phyloP scores from a whole-genome alignment of 805 yeast genomes.

The Lipomyces spencermartinsiae region DNA sequence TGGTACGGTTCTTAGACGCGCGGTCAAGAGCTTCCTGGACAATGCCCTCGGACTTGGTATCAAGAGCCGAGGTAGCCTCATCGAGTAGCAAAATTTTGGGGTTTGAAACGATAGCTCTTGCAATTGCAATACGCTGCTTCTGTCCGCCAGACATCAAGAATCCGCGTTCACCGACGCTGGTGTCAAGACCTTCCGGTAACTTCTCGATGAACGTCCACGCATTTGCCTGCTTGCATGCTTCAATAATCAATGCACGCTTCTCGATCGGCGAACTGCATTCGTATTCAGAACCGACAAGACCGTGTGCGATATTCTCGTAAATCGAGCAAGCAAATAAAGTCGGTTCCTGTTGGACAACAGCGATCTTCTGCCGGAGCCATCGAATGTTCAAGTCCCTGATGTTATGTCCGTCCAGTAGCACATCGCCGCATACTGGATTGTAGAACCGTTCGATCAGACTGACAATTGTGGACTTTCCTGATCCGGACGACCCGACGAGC shows the following conservation, averaged over 20 bases:
- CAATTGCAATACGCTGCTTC: slow-evolving; percentile 67
- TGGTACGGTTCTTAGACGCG: slow-evolving; percentile 48
- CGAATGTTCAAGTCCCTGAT: slow-evolving; percentile 71
- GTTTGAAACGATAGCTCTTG: slow-evolving; percentile 61
- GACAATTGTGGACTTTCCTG: slow-evolving; percentile 90
- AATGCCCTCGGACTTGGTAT: slow-evolving; percentile 64
- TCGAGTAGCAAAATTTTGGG: slow-evolving; percentile 65
- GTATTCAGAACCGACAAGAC: slow-evolving; percentile 52
- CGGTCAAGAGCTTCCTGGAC: slow-evolving; percentile 59
- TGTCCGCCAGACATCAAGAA: slow-evolving; percentile 74
- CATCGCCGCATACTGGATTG: slow-evolving; percentile 75
- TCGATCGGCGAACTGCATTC: slow-evolving; percentile 48
- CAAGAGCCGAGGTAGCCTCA: slow-evolving; percentile 73
- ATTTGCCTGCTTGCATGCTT: slow-evolving; percentile 60
- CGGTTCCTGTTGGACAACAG: slow-evolving; percentile 96
- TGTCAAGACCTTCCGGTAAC: slow-evolving; percentile 60
- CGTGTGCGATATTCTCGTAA: slow-evolving; percentile 79
- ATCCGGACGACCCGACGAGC: slow-evolving; percentile 92
- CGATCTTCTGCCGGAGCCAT: slow-evolving; percentile 74
- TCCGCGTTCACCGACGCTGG: slow-evolving; percentile 59
- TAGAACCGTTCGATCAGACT: slow-evolving; percentile 86
- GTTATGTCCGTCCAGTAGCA: slow-evolving; percentile 84
- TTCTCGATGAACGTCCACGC: slow-evolving; percentile 56
- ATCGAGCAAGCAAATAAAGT: slow-evolving; percentile 89
- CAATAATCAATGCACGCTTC: slow-evolving; percentile 47